These are phyloP conservation scores for Ramaria rubella DNA, from an alignment of 768 basidiomycete genomes.

Conservation along the genomic window DNA sequence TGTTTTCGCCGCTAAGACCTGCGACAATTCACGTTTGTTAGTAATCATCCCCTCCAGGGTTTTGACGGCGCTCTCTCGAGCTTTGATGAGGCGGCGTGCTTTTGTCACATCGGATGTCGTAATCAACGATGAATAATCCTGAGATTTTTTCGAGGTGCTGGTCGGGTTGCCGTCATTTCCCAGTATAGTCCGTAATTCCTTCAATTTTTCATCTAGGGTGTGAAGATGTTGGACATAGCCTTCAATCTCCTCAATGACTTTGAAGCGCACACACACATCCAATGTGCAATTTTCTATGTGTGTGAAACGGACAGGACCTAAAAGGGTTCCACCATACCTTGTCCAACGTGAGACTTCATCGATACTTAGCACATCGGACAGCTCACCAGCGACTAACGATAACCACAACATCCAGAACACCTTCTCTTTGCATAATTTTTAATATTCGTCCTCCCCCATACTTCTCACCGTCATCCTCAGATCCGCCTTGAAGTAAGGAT, in stretches of 20 bases:
- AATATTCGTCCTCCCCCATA: slow-evolving; percentile 60
- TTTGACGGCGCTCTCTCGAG: slow-evolving; percentile 62
- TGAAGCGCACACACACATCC: slow-evolving; percentile 69
- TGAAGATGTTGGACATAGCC: slow-evolving; percentile 51
- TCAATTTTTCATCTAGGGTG: slow-evolving; percentile 56
- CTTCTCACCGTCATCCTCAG: slow-evolving; percentile 73
- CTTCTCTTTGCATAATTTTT: slow-evolving; percentile 62
- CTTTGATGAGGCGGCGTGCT: slow-evolving; percentile 59
- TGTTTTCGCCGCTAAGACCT: not conserved
- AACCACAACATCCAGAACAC: slow-evolving; percentile 70
- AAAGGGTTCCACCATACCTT: slow-evolving; percentile 77
- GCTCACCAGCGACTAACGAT: slow-evolving; percentile 72
- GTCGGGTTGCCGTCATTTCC: slow-evolving; percentile 15
- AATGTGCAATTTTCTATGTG: slow-evolving; percentile 72
- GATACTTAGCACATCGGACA: slow-evolving; percentile 5
- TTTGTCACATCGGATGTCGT: slow-evolving; percentile 48
- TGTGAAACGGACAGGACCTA: slow-evolving; percentile 66
- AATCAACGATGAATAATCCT: slow-evolving; percentile 41
- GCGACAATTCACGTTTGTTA: slow-evolving; percentile 26
- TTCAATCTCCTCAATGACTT: slow-evolving; percentile 58
- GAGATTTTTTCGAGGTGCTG: slow-evolving; percentile 10
- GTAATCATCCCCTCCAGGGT: slow-evolving; percentile 49
- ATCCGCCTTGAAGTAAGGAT: slow-evolving; percentile 27
- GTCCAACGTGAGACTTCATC: not conserved
- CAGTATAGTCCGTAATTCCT: slow-evolving; percentile 47